phyloP scores from a whole-genome alignment of 805 yeast species.

The Torulaspora gathmanii region DNA sequence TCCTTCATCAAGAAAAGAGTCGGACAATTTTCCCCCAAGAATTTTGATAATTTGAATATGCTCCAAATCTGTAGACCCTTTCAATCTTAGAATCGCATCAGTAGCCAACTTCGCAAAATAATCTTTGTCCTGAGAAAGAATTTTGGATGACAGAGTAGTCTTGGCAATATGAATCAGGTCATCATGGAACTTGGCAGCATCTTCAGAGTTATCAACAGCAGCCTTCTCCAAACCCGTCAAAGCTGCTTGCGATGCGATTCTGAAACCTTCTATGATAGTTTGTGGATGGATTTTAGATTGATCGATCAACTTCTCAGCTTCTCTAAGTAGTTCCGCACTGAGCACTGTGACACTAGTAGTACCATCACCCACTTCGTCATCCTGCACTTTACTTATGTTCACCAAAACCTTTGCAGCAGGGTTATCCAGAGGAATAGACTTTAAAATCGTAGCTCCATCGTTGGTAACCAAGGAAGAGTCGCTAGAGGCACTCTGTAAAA shows the following conservation, averaged over 20 bases:
- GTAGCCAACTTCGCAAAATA: conserved; percentile 87
- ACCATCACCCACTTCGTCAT: conserved; percentile 98
- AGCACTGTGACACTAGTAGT: conserved; percentile 93
- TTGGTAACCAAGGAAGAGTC: conserved; percentile 81
- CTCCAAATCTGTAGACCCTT: conserved; percentile 82
- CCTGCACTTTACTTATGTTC: conserved; percentile 93
- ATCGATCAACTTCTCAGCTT: conserved; percentile 89
- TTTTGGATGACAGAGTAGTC: conserved; percentile 90
- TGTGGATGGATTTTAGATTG: conserved; percentile 90
- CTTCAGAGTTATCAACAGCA: conserved; percentile 67
- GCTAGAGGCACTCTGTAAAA: conserved; percentile 80
- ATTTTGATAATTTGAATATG: conserved; percentile 92
- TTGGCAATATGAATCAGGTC: conserved; percentile 85
- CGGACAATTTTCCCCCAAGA: conserved; percentile 86
- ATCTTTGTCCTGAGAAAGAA: conserved; percentile 90
- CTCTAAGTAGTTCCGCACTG: conserved; percentile 85
- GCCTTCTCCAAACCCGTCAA: conserved; percentile 67
- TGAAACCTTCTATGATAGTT: conserved; percentile 91
- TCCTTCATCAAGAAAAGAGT: conserved; percentile 94
- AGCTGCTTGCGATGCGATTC: conserved; percentile 86
- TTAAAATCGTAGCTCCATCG: conserved; percentile 96
- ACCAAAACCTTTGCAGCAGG: conserved; percentile 97
- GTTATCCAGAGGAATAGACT: conserved; percentile 89
- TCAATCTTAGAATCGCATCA: conserved; percentile 83
- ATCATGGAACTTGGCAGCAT: conserved; percentile 56